Conservation (phyloP, 2,329 filamentous ascomycete species). For the Moelleriella libera region DNA sequence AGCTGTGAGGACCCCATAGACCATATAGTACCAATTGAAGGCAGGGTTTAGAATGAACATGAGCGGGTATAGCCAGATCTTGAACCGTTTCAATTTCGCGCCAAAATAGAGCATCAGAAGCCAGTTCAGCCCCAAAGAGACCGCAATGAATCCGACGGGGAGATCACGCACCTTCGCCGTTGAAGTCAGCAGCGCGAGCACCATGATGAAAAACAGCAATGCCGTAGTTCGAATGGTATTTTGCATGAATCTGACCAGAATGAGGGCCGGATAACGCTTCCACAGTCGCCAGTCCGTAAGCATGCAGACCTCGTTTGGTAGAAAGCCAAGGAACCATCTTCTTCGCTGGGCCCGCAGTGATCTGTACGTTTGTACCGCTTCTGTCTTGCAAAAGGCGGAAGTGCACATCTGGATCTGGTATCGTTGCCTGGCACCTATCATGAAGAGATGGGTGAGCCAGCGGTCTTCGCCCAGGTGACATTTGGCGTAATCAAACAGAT, state of each 20-base stretch:
- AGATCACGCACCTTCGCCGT: conserved; percentile 65
- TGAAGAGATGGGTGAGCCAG: conserved; percentile 96
- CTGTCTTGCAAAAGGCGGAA: conserved; percentile 94
- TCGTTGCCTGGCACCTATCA: conserved; percentile 86
- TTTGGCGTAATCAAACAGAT: conserved; percentile 94
- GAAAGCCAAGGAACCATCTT: conserved; percentile 92
- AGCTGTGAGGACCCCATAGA: conserved; percentile 90
- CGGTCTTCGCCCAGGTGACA: conserved; percentile 90
- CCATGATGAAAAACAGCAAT: conserved; percentile 85
- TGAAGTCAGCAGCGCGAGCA: conserved; percentile 73
- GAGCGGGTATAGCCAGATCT: conserved; percentile 86
- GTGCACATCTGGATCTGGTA: conserved; percentile 98
- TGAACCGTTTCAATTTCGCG: conserved; percentile 71
- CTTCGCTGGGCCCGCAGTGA: conserved; percentile 88
- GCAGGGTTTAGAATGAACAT: conserved; percentile 96
- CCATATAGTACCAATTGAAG: conserved; percentile 98
- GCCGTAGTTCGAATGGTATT: conserved; percentile 94
- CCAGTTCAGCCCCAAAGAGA: conserved; percentile 90
- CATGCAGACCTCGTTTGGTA: conserved; percentile 98
- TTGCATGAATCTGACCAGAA: conserved; percentile 81
- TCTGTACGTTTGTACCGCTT: conserved; percentile 78
- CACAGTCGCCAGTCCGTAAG: conserved; percentile 86
- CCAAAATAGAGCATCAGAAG: conserved; percentile 94
- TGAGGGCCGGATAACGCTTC: conserved; percentile 78
- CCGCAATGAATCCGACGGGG: conserved; percentile 83